Conservation (phyloP, 345 rosid species). For the Hibiscus mutabilis region DNA sequence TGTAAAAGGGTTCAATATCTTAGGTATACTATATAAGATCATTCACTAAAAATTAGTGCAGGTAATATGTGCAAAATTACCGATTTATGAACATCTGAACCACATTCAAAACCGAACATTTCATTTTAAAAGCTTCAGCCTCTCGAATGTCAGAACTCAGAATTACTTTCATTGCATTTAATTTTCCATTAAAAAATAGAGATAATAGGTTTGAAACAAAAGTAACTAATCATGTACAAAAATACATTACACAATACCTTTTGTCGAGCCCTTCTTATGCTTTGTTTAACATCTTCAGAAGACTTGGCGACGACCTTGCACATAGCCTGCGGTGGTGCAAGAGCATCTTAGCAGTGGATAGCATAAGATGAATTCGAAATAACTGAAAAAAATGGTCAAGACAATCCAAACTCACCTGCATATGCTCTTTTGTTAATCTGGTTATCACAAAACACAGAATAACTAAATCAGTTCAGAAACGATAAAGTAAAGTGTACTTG, state of each 20-base stretch:
- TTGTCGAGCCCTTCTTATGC: conserved; percentile 84
- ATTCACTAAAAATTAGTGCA: not conserved
- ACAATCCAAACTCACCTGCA: conserved; percentile 42
- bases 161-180: not conserved
- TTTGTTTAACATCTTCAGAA: conserved; percentile 85
- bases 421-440: conserved; percentile 95
- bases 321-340: conserved; percentile 50
- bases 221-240: not conserved
- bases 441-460: conserved; percentile 8
- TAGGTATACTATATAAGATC: not conserved
- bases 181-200: not conserved
- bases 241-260: conserved; percentile 39
- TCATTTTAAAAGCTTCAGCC: not conserved
- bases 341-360: not conserved
- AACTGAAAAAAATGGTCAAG: not conserved
- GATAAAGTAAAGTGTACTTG: not conserved
- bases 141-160: not conserved
- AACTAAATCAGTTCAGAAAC: conserved; percentile 10
- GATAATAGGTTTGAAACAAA: not conserved
- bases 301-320: conserved; percentile 83
- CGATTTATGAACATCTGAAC: not conserved
- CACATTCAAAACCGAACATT: not conserved
- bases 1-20: not conserved
- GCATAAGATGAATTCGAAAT: not conserved
- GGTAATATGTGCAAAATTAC: not conserved